Percentiles rank a stretch among this genome's conserved stretches.
These are phyloP conservation scores for Paramecium pentaurelia DNA, from an alignment of 73 alveolate species.

Conservation along the genomic window DNA sequence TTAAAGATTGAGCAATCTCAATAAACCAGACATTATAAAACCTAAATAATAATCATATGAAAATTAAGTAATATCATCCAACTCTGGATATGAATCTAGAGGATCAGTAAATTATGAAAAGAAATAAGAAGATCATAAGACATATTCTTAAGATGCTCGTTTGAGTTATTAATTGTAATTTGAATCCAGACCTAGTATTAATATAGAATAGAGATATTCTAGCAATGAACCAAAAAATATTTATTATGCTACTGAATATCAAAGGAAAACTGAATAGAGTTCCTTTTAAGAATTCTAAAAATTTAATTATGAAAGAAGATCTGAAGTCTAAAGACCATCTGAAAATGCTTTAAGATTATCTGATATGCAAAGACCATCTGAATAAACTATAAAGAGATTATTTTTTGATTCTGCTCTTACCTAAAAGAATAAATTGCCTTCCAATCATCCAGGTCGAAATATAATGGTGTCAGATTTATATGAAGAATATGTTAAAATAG, in stretches of 20 bases:
- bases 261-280: background rate
- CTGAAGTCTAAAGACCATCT: background rate
- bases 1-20: background rate
- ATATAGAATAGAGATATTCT: background rate
- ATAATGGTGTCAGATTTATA: background rate
- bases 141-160: background rate
- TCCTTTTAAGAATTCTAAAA: background rate
- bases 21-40: background rate
- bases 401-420: slow-evolving; percentile 21
- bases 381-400: background rate
- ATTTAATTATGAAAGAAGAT: background rate
- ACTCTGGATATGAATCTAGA: background rate
- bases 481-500: background rate
- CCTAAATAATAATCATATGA: background rate
- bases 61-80: background rate
- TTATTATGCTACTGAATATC: background rate
- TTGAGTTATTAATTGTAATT: background rate
- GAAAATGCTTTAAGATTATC: background rate
- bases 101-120: background rate
- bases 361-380: background rate
- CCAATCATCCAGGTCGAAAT: slow-evolving; percentile 7
- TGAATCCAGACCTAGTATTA: background rate
- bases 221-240: background rate
- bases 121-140: background rate
- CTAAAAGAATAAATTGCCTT: background rate